phyloP scores from a whole-genome alignment of 129 eudicot genomes.

The Escallonia herrerae region DNA sequence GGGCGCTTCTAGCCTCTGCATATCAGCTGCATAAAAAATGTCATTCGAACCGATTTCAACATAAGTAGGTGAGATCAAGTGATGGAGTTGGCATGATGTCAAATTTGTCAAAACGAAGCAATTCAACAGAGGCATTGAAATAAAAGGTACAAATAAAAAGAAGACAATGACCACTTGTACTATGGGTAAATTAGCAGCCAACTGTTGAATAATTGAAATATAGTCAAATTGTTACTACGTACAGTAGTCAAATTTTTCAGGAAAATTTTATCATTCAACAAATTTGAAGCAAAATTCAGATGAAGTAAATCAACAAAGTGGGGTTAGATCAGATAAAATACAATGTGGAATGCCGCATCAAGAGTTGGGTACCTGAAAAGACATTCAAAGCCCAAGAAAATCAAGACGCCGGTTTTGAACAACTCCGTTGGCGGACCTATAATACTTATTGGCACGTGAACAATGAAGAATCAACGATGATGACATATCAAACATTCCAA shows the following conservation, averaged over 20 bases:
- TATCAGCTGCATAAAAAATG: background rate
- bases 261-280: background rate
- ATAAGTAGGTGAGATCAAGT: conserved; percentile 6
- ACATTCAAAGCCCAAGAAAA: conserved; percentile 7
- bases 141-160: background rate
- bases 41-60: conserved; percentile 1
- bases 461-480: conserved; percentile 8
- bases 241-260: background rate
- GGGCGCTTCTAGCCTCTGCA: conserved; percentile 27
- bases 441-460: conserved; percentile 33
- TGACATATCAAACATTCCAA: conserved; percentile 24
- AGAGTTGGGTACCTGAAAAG: conserved; percentile 15
- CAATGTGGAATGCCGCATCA: background rate
- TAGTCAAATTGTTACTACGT: background rate
- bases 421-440: conserved; percentile 8
- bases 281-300: background rate
- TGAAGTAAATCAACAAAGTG: background rate
- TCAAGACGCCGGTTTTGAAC: background rate
- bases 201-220: background rate
- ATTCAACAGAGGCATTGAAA: conserved; percentile 3
- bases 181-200: conserved; percentile 1
- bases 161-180: background rate
- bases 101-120: background rate
- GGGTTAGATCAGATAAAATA: background rate
- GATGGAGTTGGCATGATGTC: background rate